A percentile compares a stretch with the other conserved stretches of the same genome.
Evolutionary conservation across 441 rosid species (phyloP).

Genomic region (Syzygium malaccense): DNA sequence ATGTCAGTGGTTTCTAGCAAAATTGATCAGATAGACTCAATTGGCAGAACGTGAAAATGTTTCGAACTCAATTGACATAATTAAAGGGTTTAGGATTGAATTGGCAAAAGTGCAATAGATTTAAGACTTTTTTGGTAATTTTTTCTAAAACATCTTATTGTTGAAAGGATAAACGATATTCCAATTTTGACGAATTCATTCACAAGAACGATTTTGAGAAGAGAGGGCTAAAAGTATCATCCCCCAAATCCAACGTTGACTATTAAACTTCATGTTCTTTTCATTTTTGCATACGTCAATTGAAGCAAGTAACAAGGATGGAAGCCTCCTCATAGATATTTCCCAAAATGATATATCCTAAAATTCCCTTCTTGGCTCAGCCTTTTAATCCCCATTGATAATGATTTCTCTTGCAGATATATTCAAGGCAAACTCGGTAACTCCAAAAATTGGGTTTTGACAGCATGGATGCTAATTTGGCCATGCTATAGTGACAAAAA

Average conservation of each 20-base stretch:
- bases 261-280: not conserved
- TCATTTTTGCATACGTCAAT: not conserved
- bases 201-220: not conserved
- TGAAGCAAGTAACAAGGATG: not conserved
- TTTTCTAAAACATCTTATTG: not conserved
- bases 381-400: not conserved
- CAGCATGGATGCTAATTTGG: not conserved
- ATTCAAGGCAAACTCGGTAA: not conserved
- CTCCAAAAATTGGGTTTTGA: not conserved
- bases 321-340: not conserved
- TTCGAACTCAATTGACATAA: too few relatives aligned
- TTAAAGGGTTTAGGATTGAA: too few relatives aligned
- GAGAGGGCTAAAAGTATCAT: not conserved
- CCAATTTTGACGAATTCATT: not conserved
- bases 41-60: too few relatives aligned
- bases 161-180: not conserved
- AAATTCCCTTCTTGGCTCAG: not conserved
- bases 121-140: too few relatives aligned
- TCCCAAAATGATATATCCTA: not conserved
- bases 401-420: not conserved
- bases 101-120: too few relatives aligned
- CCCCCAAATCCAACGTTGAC: not conserved
- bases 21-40: too few relatives aligned
- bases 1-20: too few relatives aligned
- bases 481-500: not conserved